Evolutionary conservation across 306 rosid species (phyloP).

Genomic region (Quercus engelmannii): DNA sequence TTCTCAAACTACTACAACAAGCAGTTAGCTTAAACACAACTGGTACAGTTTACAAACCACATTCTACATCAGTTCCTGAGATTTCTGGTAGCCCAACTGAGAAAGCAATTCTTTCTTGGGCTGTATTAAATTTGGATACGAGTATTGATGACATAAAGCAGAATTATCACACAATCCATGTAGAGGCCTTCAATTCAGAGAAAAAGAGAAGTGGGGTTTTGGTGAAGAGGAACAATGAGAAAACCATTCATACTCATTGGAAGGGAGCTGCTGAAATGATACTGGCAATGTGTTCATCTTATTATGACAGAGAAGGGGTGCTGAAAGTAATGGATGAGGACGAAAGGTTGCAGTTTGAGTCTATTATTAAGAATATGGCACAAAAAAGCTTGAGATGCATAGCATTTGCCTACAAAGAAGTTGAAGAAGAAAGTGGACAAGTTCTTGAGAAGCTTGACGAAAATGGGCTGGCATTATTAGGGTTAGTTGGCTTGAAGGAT

Average conservation of each 20-base stretch:
- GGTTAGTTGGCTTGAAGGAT: constrained; percentile 24
- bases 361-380: constrained; percentile 20
- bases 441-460: constrained; percentile 12
- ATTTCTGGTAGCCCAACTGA: constrained; percentile 27
- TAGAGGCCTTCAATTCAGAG: constrained; percentile 22
- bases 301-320: constrained; percentile 11
- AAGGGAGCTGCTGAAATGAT: constrained; percentile 32
- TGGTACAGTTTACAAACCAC: constrained; percentile 6
- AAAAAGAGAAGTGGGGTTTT: constrained; percentile 28
- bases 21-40: constrained; percentile 21
- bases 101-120: constrained; percentile 26
- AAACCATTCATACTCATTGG: constrained; percentile 12
- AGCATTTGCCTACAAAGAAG: constrained; percentile 18
- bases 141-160: constrained; percentile 17
- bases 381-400: constrained; percentile 27
- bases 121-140: not conserved
- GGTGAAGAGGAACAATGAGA: not conserved
- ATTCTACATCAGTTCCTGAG: constrained; percentile 10
- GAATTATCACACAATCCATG: constrained; percentile 12
- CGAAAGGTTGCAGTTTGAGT: not conserved
- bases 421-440: not conserved
- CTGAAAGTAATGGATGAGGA: constrained; percentile 8
- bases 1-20: constrained; percentile 10
- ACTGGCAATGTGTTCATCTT: constrained; percentile 16
- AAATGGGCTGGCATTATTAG: constrained; percentile 6